Conservation (phyloP, 73 alveolate genomes). For the Paramecium caudatum region DNA sequence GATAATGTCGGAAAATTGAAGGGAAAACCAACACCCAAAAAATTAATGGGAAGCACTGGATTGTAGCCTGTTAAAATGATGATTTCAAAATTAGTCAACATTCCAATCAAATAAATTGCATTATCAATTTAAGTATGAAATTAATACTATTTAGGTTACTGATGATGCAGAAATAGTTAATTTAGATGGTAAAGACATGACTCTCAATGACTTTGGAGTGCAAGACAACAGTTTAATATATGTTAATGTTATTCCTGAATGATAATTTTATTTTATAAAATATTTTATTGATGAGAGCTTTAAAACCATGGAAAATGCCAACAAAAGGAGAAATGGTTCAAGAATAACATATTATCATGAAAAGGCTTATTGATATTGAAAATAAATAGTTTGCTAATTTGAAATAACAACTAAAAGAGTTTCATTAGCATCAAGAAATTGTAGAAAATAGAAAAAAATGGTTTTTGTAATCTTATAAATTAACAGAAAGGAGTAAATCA, state of each 20-base stretch:
- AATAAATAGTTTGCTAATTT: neutral
- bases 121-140: conserved; percentile 31
- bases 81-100: conserved; percentile 41
- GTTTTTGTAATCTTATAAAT: conserved; percentile 27
- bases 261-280: conserved; percentile 30
- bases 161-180: conserved; percentile 9
- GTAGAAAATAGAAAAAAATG: conserved; percentile 37
- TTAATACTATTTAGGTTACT: neutral
- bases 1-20: conserved; percentile 55
- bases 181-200: conserved; percentile 60
- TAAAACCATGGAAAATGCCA: conserved; percentile 6
- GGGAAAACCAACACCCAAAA: conserved; percentile 49
- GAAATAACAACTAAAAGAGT: neutral
- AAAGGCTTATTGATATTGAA: neutral
- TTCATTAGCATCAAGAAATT: conserved; percentile 5
- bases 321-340: neutral
- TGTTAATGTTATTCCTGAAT: conserved; percentile 32
- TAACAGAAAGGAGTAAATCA: neutral
- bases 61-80: conserved; percentile 22
- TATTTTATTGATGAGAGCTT: conserved; percentile 49
- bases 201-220: conserved; percentile 42
- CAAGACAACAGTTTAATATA: conserved; percentile 28
- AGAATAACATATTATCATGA: conserved; percentile 33
- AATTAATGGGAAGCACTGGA: conserved; percentile 45
- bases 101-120: conserved; percentile 13